A percentile compares a stretch with the other conserved stretches of the same genome.
Evolutionary conservation across 129 eudicot genomes (phyloP).

Genomic region (Dittrichia graveolens): DNA sequence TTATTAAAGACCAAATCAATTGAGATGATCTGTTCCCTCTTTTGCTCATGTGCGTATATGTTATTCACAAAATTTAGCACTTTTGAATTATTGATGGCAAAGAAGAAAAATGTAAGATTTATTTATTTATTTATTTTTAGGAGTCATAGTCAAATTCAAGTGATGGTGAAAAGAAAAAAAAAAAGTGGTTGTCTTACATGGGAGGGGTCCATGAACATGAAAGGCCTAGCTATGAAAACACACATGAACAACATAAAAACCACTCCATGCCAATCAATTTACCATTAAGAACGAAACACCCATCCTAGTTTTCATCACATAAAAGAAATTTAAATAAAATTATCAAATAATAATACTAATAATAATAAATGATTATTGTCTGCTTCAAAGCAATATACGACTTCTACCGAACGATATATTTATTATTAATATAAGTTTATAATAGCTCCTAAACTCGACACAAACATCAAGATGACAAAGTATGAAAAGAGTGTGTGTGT

Average conservation of each 20-base stretch:
- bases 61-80: neutral
- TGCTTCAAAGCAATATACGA: neutral
- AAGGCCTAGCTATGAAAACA: constrained; percentile 31
- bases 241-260: constrained; percentile 27
- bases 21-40: neutral
- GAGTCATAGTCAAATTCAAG: neutral
- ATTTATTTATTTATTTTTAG: neutral
- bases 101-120: neutral
- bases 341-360: neutral
- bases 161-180: constrained; percentile 16
- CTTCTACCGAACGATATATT: neutral
- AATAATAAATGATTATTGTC: no score
- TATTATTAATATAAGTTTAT: neutral
- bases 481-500: neutral
- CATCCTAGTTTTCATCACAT: constrained; percentile 25
- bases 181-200: constrained; percentile 20
- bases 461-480: constrained; percentile 21
- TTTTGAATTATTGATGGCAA: neutral
- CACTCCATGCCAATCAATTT: constrained; percentile 28
- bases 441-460: constrained; percentile 6
- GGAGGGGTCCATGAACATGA: constrained; percentile 34
- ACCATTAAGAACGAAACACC: constrained; percentile 24
- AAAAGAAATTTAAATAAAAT: neutral
- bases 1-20: no score
- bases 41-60: neutral